Evolutionary conservation across 2,329 filamentous ascomycete genomes (phyloP), one percentile per base, ranked within the genome.

Genomic region (Xylariales sp.): DNA sequence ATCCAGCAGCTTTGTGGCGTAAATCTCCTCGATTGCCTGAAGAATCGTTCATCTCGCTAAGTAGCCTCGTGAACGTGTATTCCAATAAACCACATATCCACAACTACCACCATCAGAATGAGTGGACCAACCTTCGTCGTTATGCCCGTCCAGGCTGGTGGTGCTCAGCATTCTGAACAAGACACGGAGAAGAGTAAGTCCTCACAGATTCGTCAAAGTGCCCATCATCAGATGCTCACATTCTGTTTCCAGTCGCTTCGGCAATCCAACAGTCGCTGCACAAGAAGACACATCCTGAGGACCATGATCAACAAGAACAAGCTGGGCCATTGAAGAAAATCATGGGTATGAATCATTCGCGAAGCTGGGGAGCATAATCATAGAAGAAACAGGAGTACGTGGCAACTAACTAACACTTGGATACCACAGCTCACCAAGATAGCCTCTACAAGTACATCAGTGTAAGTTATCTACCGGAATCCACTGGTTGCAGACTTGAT

Each of bases 391-490:
- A 18, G 12, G 14, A 15, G n/a, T n/a, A 27, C 8, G 24, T 27
- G 24, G n/a, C n/a, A 8, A 27, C 24, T 8, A 27, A 27, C 35
- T 38, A 15, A 38, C 35, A 18, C 5, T 11, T 8, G 24, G n/a
- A 14, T 4, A 6, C 2, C 20, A 12, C 6, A 38, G 35, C 35
- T 28, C 35, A 38, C 21, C 20, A n/a, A 15, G 36, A 39, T 18
- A 39, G 36, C 16, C 27, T 39, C 6, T 39, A 39, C 27, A 39
- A 39, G 27, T 39, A 39, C 14, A 14, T 39, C 25, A 19, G 31
- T 21, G 36, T 39, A 14, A 14, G 36, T 27, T 39, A n/a, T 34
- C 32, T 16, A 20, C 7, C 20, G 11, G 19, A 7, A n/a, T 7
- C 11, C 9, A 14, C 11, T 3, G 21, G n/a, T 21, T 36, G 14